Conservation (phyloP, 164 flowering plant species). For the Stephania japonica region DNA sequence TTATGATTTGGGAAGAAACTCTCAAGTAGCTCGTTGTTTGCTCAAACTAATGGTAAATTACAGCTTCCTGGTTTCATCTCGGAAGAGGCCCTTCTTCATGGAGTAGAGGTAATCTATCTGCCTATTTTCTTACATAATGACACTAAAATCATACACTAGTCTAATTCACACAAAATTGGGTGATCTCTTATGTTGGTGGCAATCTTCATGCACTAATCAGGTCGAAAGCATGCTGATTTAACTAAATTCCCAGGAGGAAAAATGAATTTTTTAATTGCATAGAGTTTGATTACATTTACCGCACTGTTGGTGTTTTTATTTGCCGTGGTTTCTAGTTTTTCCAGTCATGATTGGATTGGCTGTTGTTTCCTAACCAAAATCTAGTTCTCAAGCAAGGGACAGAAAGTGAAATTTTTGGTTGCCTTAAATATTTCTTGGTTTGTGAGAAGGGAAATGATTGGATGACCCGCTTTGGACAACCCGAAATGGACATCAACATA, state of each 20-base stretch:
- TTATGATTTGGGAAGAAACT: background rate
- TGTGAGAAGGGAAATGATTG: background rate
- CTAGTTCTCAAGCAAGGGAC: background rate
- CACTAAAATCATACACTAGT: background rate
- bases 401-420: constrained; percentile 3
- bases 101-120: constrained; percentile 72
- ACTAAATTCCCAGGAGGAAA: background rate
- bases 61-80: constrained; percentile 92
- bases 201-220: background rate
- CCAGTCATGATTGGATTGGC: background rate
- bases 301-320: background rate
- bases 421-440: background rate
- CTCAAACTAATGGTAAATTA: constrained; percentile 14
- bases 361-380: background rate
- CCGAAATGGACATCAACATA: too few species aligned
- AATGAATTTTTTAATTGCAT: background rate
- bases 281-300: background rate
- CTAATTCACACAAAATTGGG: background rate
- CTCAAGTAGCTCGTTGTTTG: constrained; percentile 9
- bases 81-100: constrained; percentile 82
- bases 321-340: background rate
- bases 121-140: constrained; percentile 4
- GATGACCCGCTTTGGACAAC: too few species aligned
- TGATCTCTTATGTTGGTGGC: background rate
- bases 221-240: background rate